Base-by-base conservation (phyloP, 1,284 basidiomycete species). In the Erythrobasidium hasegawianum region DNA sequence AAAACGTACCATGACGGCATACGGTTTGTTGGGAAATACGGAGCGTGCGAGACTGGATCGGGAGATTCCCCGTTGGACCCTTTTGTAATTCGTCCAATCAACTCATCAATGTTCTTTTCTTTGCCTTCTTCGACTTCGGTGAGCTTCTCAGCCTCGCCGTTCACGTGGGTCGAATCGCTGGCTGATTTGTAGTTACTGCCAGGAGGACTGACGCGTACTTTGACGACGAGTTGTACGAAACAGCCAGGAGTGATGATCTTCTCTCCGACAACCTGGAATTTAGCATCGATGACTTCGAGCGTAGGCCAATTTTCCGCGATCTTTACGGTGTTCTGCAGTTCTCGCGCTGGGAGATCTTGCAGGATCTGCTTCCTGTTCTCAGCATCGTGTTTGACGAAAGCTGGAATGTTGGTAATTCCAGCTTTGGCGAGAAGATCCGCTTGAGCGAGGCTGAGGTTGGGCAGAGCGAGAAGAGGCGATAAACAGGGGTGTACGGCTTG, bases 221-320 rank as follows among this genome's bases (percentile, higher is more conserved):
- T 94, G 77, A 94, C 83, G 22, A 90, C 82, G 62, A 97, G 84
- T 73, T 87, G 87, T 33, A 97, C 90, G 71, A 97, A 89, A 0
- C 95, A 87, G 2, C 88, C 87, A 0, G 95, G 92, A 0, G 89
- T 89, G 33, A 97, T 86, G 50, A 88, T 79, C 41, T 87, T 86
- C 77, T 98, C 96, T 59, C 90, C 96, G 60, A 90, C 87, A 64
- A 97, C 94, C 82, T 89, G 90, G 82, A 97, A 97, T 50, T 84
- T 81, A 26, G 88, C 88, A 75, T 89, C 87, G 18, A 90, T 85
- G 41, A 98, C 80, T 69, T 97, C 89, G 18, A 93, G 79, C 57
- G 84, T 81, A 1, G 89, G 89, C 87, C 90, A 90, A 61, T 81
- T 83, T 68, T 85, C 80, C 0, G 88, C 81, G 0, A 88, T 86